phyloP scores from a whole-genome alignment of 805 yeast species.

The Candida awuae region DNA sequence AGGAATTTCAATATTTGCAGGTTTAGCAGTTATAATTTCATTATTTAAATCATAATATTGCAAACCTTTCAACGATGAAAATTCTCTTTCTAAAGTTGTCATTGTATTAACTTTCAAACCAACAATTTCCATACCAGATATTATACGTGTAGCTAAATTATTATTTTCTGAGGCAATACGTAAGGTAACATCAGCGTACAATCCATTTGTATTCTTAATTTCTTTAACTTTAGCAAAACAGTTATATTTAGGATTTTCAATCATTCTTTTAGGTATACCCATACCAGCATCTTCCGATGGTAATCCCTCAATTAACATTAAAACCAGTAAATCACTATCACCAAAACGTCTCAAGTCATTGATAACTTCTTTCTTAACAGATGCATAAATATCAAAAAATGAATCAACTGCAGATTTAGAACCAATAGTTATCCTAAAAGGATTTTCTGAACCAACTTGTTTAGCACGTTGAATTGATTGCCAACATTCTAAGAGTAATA shows the following conservation, averaged over 20 bases:
- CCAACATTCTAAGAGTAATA: slow-evolving; percentile 87
- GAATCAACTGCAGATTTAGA: slow-evolving; percentile 77
- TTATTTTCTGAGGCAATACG: slow-evolving; percentile 47
- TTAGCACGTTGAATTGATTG: slow-evolving; percentile 74
- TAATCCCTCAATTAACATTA: slow-evolving; percentile 44
- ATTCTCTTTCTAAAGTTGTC: slow-evolving; percentile 92
- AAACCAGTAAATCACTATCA: slow-evolving; percentile 69
- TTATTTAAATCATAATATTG: slow-evolving; percentile 72
- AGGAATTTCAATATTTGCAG: slow-evolving; percentile 36
- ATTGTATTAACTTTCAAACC: slow-evolving; percentile 76
- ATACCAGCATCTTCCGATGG: slow-evolving; percentile 24
- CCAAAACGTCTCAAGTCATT: slow-evolving; percentile 43
- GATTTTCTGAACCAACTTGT: slow-evolving; percentile 47
- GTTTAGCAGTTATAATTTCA: slow-evolving; percentile 58
- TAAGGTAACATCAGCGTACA: slow-evolving; percentile 66
- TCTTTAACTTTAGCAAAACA: slow-evolving; percentile 79
- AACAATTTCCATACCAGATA: slow-evolving; percentile 55
- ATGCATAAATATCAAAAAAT: slow-evolving; percentile 79
- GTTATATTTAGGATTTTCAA: slow-evolving; percentile 28
- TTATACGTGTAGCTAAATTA: slow-evolving; percentile 41
- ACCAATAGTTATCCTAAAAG: slow-evolving; percentile 65
- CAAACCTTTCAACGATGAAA: slow-evolving; percentile 70
- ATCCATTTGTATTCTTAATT: slow-evolving; percentile 55
- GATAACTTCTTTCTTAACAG: slow-evolving; percentile 47
- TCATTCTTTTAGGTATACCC: slow-evolving; percentile 14